Conservation (phyloP, 1,139 yeast species). For the Lodderomyces jiufengensis region DNA sequence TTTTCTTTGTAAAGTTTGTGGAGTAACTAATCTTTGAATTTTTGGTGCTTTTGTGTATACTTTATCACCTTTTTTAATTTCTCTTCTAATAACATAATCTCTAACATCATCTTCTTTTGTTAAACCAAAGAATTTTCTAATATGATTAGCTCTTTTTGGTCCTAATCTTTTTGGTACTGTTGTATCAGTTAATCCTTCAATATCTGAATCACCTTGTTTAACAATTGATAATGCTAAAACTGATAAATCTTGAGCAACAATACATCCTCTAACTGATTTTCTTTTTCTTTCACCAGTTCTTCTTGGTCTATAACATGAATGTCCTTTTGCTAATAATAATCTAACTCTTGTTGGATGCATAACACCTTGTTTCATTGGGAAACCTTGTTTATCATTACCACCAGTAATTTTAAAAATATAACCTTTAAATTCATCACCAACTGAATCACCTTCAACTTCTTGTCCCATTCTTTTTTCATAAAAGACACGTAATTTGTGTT, state of each 20-base stretch:
- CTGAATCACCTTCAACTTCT: slow-evolving; percentile 98
- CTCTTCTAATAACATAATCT: slow-evolving; percentile 98
- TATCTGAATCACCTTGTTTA: slow-evolving; percentile 96
- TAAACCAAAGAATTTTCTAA: slow-evolving; percentile 98
- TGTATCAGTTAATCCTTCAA: slow-evolving; percentile 92
- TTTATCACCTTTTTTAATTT: slow-evolving; percentile 96
- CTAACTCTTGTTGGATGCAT: slow-evolving; percentile 99
- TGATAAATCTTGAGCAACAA: slow-evolving; percentile 95
- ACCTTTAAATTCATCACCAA: slow-evolving; percentile 99
- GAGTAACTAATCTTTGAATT: slow-evolving; percentile 99
- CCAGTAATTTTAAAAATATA: slow-evolving; percentile 98
- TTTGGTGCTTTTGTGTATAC: slow-evolving; percentile 99
- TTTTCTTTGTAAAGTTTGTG: slow-evolving; percentile 99
- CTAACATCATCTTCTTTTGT: slow-evolving; percentile 95
- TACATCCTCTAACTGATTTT: slow-evolving; percentile 99
- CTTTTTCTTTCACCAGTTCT: slow-evolving; percentile 99
- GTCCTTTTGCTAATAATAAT: slow-evolving; percentile 89
- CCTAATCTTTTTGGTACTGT: slow-evolving; percentile 98
- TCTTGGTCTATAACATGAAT: slow-evolving; percentile 99
- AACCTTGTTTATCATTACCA: slow-evolving; percentile 99
- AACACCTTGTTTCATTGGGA: slow-evolving; percentile 99
- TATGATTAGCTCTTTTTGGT: slow-evolving; percentile 99
- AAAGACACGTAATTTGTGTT: slow-evolving; percentile 97
- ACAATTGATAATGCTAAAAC: slow-evolving; percentile 89
- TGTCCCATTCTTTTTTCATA: slow-evolving; percentile 99